phyloP scores from a whole-genome alignment of 805 yeast species.

The Kodamaea laetipori region DNA sequence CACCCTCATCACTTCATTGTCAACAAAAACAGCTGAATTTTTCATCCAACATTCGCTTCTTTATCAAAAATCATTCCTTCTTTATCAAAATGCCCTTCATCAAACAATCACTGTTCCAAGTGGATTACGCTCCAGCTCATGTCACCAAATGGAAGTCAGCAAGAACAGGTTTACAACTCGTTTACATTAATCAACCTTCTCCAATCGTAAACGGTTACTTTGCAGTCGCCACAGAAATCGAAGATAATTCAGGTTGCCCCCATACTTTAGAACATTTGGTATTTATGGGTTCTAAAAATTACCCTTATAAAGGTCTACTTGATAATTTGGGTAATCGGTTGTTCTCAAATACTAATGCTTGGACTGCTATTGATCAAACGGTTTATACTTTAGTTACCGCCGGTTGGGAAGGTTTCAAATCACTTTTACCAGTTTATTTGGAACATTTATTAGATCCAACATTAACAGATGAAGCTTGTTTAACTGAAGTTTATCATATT shows the following conservation, averaged over 20 bases:
- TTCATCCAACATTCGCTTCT: too few relatives aligned
- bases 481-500: constrained; percentile 92
- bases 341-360: constrained; percentile 88
- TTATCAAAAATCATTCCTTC: neutral
- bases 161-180: constrained; percentile 81
- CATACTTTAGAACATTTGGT: constrained; percentile 93
- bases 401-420: constrained; percentile 93
- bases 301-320: constrained; percentile 88
- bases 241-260: constrained; percentile 87
- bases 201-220: constrained; percentile 93
- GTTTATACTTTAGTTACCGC: constrained; percentile 90
- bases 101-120: constrained; percentile 50
- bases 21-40: too few relatives aligned
- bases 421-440: constrained; percentile 81
- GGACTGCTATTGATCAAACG: constrained; percentile 96
- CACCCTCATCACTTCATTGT: too few relatives aligned
- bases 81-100: constrained; percentile 19
- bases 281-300: constrained; percentile 89
- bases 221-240: constrained; percentile 92
- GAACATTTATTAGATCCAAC: constrained; percentile 88
- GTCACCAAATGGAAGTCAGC: constrained; percentile 76
- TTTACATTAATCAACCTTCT: constrained; percentile 73
- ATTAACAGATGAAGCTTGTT: constrained; percentile 83
- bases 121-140: constrained; percentile 73
- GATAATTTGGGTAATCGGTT: constrained; percentile 85